Percentiles rank a stretch among this genome's conserved stretches.
Evolutionary conservation across 768 basidiomycete species (phyloP).

Genomic region (Leccinum subtestaceum): DNA sequence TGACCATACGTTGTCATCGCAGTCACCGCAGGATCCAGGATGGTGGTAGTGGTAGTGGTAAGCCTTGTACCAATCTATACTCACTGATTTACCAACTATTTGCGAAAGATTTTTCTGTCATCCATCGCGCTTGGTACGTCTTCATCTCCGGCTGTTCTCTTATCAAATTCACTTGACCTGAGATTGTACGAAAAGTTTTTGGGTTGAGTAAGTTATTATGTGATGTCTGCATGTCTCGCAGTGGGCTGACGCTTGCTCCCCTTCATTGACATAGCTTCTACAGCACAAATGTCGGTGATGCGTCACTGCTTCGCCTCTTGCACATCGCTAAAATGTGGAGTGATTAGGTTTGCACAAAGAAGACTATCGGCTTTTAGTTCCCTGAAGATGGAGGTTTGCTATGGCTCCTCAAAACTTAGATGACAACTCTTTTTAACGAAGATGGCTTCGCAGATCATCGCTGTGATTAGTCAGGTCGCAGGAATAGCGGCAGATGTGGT

Average conservation of each 20-base stretch:
- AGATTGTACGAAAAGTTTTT: conserved; percentile 19
- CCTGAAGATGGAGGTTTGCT: conserved; percentile 20
- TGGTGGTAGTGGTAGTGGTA: conserved; percentile 18
- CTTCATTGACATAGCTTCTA: conserved; percentile 11
- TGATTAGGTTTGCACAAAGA: conserved; percentile 19
- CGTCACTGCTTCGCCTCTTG: not conserved
- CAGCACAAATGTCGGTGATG: conserved; percentile 27
- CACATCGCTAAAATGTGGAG: conserved; percentile 8
- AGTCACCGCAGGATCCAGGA: conserved; percentile 23
- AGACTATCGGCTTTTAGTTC: conserved; percentile 22
- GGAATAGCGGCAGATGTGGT: conserved; percentile 12
- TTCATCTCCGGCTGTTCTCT: not conserved
- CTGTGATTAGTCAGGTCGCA: conserved; percentile 11
- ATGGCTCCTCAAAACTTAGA: not conserved
- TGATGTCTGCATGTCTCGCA: not conserved
- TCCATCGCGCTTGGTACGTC: conserved; percentile 23
- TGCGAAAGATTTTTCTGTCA: conserved; percentile 16
- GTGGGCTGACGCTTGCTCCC: not conserved
- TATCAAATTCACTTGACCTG: conserved; percentile 12
- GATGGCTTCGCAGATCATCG: conserved; percentile 7
- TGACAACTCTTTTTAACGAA: not conserved
- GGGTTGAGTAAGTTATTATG: conserved; percentile 26
- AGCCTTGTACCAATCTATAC: not conserved
- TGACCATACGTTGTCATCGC: not conserved
- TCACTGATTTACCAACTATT: not conserved